Conservation (phyloP, 2,329 filamentous ascomycete species). For the Colletotrichum spaethianum region DNA sequence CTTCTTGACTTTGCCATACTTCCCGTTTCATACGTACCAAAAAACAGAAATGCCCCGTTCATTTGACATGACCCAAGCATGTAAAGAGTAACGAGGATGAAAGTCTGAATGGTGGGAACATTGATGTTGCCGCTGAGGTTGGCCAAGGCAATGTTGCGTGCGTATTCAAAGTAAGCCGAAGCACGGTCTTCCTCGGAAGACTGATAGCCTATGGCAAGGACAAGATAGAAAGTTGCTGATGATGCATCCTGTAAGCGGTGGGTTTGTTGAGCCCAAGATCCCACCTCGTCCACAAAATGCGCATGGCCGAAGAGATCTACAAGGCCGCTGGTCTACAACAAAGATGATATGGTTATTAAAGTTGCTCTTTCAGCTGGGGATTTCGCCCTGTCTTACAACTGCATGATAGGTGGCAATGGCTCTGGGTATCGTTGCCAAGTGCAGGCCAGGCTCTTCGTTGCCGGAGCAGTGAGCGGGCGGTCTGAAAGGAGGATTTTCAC, state of each 20-base stretch:
- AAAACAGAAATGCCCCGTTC: constrained; percentile 68
- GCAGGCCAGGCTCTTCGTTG: constrained; percentile 44
- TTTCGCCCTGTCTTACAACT: constrained; percentile 44
- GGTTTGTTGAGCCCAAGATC: constrained; percentile 56
- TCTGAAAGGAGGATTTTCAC: constrained; percentile 60
- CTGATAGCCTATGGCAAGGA: constrained; percentile 65
- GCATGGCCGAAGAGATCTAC: constrained; percentile 64
- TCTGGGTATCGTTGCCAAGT: constrained; percentile 35
- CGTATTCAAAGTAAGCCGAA: constrained; percentile 64
- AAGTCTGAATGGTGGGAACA: constrained; percentile 64
- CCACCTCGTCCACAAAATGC: constrained; percentile 56
- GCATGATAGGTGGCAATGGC: constrained; percentile 42
- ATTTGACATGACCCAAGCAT: constrained; percentile 70
- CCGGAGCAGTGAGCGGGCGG: constrained; percentile 33
- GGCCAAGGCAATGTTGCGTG: constrained; percentile 60
- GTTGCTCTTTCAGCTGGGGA: neutral
- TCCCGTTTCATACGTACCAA: constrained; percentile 48
- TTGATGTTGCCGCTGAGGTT: constrained; percentile 63
- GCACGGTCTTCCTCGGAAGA: constrained; percentile 57
- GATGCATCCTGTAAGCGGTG: constrained; percentile 53
- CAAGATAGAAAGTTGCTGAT: constrained; percentile 60
- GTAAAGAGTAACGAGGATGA: constrained; percentile 66
- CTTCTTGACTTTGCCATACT: neutral
- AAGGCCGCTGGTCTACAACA: constrained; percentile 57
- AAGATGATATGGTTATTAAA: constrained; percentile 20